Evolutionary conservation across 2,329 filamentous ascomycete species (phyloP), one percentile per base, ranked within the genome.

Genomic region (Botryosphaeria dothidea): DNA sequence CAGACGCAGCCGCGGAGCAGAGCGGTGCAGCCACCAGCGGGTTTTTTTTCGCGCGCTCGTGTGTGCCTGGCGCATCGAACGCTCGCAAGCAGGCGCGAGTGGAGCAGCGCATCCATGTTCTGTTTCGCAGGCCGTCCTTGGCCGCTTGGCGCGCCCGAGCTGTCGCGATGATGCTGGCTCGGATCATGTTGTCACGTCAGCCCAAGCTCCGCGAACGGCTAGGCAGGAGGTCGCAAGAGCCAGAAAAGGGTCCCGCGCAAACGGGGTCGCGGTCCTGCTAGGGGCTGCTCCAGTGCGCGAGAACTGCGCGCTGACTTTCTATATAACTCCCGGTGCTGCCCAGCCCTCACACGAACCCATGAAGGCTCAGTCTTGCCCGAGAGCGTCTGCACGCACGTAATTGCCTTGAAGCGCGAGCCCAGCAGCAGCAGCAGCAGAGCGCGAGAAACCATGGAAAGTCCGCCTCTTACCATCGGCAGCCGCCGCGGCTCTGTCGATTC

Each of bases 401-500:
- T 52, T 34, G 48, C 34, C 51, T 11, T 23, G 15, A 19, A 15
- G 23, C n/a, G 38, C 38, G 17, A 4, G 38, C 9, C 4, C 9
- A 17, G 15, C 17, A 41, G 38, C 38, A 41, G 38, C 11, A 41
- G 9, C 38, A 41, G 11, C 38, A 41, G 9, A 41, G 4, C 38
- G 15, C 38, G 4, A 5, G 17, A 4, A 6, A 8, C 31, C n/a
- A 67, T 67, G 66, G 52, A 67, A n/a, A 66, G 52, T 41, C 66
- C 66, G n/a, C 64, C 65, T 38, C 17, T 62, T 23, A 64, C 64
- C 29, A 31, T 51, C 27, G 46, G n/a, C 49, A 62, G 57, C 64
- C 64, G 64, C 29, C 46, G 64, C 29, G 57, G 38, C 60, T 67
- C 65, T 48, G 58, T 67, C 71, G 77, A 68, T 69, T 75, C 75